Evolutionary conservation across 108 stramenopile genomes (phyloP).

Genomic region (Cyclotella cryptica): DNA sequence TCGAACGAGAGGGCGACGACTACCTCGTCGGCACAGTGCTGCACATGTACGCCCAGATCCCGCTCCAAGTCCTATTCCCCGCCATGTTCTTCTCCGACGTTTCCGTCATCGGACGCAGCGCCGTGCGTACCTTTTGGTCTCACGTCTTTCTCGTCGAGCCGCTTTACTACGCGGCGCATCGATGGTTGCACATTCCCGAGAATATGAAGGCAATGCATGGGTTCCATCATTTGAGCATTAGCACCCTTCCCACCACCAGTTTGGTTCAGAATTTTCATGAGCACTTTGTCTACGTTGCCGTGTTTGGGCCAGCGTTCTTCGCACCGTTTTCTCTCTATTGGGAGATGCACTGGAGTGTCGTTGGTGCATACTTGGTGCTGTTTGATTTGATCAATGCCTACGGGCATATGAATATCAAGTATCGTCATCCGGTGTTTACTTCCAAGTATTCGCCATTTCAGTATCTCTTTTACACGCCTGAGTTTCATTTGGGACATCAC

Average conservation of each 20-base stretch:
- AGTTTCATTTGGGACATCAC: slow-evolving; percentile 77
- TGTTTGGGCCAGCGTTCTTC: slow-evolving; percentile 75
- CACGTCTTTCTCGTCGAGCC: slow-evolving; percentile 71
- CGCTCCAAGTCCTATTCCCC: slow-evolving; percentile 69
- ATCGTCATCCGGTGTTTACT: slow-evolving; percentile 60
- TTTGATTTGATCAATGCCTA: slow-evolving; percentile 72
- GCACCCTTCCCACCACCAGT: slow-evolving; percentile 66
- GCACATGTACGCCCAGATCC: slow-evolving; percentile 74
- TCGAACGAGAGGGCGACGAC: slow-evolving; percentile 64
- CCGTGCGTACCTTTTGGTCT: slow-evolving; percentile 44
- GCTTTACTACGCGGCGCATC: slow-evolving; percentile 70
- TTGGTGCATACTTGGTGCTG: slow-evolving; percentile 64
- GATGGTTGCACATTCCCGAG: slow-evolving; percentile 74
- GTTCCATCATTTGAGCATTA: slow-evolving; percentile 74
- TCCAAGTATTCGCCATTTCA: slow-evolving; percentile 68
- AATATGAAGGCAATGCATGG: slow-evolving; percentile 80
- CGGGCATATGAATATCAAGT: slow-evolving; percentile 70
- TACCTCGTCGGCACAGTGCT: slow-evolving; percentile 64
- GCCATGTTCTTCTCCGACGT: slow-evolving; percentile 66
- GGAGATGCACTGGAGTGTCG: slow-evolving; percentile 66
- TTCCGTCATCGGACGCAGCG: slow-evolving; percentile 51
- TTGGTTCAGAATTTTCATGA: slow-evolving; percentile 79
- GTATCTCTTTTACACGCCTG: slow-evolving; percentile 78
- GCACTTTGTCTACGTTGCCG: slow-evolving; percentile 76
- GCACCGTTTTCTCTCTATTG: slow-evolving; percentile 37